Evolutionary conservation across 805 yeast genomes (phyloP).

Genomic region (Candida ulmi): DNA sequence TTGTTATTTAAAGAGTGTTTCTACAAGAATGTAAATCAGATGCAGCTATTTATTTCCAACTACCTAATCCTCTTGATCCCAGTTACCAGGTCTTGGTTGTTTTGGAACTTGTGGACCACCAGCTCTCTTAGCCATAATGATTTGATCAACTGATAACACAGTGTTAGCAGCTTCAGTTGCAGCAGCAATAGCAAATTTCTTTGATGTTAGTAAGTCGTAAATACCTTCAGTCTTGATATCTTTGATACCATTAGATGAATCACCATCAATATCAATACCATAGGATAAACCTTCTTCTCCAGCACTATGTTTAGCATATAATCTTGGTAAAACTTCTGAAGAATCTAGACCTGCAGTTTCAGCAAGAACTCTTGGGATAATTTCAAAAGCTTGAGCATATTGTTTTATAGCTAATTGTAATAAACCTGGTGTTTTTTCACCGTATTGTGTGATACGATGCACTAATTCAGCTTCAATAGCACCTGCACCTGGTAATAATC

Average conservation of each 20-base stretch:
- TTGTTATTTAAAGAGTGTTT: no score
- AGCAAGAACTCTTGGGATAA: constrained; percentile 85
- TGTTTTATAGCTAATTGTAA: constrained; percentile 90
- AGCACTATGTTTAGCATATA: constrained; percentile 80
- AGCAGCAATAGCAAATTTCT: constrained; percentile 81
- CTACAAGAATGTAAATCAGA: no score
- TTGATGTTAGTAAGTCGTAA: constrained; percentile 73
- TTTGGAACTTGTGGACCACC: constrained; percentile 94
- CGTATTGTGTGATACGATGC: constrained; percentile 70
- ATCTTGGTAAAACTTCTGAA: constrained; percentile 79
- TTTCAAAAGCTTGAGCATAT: constrained; percentile 92
- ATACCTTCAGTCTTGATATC: constrained; percentile 69
- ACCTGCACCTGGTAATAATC: constrained; percentile 94
- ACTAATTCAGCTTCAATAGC: constrained; percentile 88
- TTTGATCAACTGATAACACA: constrained; percentile 88
- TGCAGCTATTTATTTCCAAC: no score
- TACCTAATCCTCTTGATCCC: constrained; percentile 85
- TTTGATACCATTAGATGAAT: constrained; percentile 56
- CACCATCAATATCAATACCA: constrained; percentile 81
- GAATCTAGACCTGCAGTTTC: constrained; percentile 93
- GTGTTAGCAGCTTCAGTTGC: constrained; percentile 96
- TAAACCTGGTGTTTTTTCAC: constrained; percentile 92
- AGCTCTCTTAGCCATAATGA: constrained; percentile 97
- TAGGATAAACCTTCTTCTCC: constrained; percentile 30
- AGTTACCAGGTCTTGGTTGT: constrained; percentile 85